Evolutionary conservation across 1,284 basidiomycete species (phyloP).

Genomic region (Athelia psychrophila): DNA sequence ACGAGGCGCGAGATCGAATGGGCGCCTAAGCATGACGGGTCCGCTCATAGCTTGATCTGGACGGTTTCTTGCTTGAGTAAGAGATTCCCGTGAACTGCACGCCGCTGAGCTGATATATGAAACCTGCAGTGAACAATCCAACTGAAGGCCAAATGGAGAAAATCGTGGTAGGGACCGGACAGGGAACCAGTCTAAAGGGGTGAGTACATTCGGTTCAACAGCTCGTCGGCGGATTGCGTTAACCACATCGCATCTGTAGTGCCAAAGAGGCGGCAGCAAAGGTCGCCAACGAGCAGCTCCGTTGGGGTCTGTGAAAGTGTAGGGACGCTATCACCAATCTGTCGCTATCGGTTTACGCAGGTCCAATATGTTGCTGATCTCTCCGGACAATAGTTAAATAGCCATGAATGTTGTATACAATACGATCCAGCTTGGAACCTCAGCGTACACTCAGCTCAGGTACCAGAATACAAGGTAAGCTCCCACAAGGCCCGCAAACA

Average conservation of each 20-base stretch:
- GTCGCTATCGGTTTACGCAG: too few species aligned
- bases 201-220: slow-evolving; percentile 30
- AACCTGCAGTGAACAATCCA: neutral
- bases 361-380: too few species aligned
- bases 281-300: slow-evolving; percentile 42
- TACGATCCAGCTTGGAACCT: too few species aligned
- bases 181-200: neutral
- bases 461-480: slow-evolving; percentile 69
- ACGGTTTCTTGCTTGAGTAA: slow-evolving; percentile 46
- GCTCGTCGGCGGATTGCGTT: slow-evolving; percentile 38
- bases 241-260: slow-evolving; percentile 47
- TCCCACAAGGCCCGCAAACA: slow-evolving; percentile 56
- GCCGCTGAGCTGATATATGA: neutral
- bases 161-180: neutral
- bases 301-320: slow-evolving; percentile 34
- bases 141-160: neutral
- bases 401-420: too few species aligned
- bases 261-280: slow-evolving; percentile 56
- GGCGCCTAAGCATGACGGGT: slow-evolving; percentile 40
- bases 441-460: slow-evolving; percentile 19
- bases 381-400: too few species aligned
- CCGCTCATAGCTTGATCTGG: slow-evolving; percentile 52
- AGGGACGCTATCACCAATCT: neutral
- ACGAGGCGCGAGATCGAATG: slow-evolving; percentile 39
- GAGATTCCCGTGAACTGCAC: slow-evolving; percentile 11